phyloP scores from a whole-genome alignment of 208 protist genomes.

The Vickermania ingenoplastis region DNA sequence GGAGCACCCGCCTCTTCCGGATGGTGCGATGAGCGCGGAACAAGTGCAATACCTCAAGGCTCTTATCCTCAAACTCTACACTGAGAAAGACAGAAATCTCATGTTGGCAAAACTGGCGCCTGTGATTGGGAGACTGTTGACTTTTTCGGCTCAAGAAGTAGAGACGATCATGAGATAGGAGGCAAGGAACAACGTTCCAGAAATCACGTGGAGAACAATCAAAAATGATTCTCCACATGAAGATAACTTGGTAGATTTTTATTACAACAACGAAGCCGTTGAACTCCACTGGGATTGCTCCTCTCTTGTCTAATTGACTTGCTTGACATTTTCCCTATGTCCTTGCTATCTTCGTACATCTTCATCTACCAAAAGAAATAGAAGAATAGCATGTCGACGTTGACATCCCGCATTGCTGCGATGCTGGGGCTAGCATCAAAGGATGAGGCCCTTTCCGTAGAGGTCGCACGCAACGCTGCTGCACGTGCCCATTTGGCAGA shows the following conservation, averaged over 20 bases:
- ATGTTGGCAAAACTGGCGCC: conserved; percentile 4
- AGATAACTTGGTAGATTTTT: too few relatives aligned
- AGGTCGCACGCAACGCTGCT: conserved; percentile 69
- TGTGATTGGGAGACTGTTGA: neutral
- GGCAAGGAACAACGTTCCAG: too few relatives aligned
- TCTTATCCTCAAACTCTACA: conserved; percentile 64
- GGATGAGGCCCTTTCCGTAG: conserved; percentile 41
- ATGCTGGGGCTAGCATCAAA: conserved; percentile 38
- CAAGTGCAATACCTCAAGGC: conserved; percentile 60
- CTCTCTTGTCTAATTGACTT: too few relatives aligned
- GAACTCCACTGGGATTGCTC: too few relatives aligned
- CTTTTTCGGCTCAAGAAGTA: neutral
- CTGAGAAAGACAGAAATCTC: conserved; percentile 29
- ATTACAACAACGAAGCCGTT: too few relatives aligned
- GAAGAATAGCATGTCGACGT: conserved; percentile 36
- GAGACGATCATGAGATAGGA: too few relatives aligned
- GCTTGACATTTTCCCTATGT: too few relatives aligned
- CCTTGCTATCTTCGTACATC: too few relatives aligned
- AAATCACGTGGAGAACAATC: too few relatives aligned
- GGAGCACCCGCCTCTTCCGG: neutral
- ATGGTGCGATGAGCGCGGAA: conserved; percentile 33
- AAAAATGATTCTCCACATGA: too few relatives aligned
- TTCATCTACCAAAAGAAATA: too few relatives aligned
- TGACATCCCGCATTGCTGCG: conserved; percentile 19
- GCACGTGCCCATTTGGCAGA: conserved; percentile 31